These are phyloP conservation scores for Hemileccinum impolitum DNA, from an alignment of 768 basidiomycete genomes.

Conservation along the genomic window DNA sequence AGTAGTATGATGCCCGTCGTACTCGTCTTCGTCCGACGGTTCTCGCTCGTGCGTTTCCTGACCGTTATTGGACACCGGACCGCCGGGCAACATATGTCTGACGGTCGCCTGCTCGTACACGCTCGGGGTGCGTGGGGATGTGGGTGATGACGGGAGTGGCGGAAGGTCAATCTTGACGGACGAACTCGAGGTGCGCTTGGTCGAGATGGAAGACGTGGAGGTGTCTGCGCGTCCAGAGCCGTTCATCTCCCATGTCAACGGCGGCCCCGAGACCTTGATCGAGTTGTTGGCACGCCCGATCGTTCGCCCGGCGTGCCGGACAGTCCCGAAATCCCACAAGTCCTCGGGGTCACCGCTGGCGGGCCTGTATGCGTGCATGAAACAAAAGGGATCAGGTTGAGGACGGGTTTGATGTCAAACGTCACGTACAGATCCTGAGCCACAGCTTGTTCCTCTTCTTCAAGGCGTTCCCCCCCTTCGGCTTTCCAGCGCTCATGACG, in stretches of 20 bases:
- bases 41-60: conserved; percentile 39
- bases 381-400: not conserved
- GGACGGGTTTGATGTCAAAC: not conserved
- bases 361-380: conserved; percentile 36
- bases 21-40: conserved; percentile 64
- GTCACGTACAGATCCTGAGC: conserved; percentile 60
- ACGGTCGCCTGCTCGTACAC: conserved; percentile 65
- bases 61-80: conserved; percentile 17
- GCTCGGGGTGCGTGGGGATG: conserved; percentile 34
- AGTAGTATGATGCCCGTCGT: conserved; percentile 54
- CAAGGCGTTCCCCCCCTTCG: conserved; percentile 75
- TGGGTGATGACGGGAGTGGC: conserved; percentile 45
- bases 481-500: conserved; percentile 91
- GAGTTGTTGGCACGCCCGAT: conserved; percentile 62
- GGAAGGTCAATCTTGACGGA: conserved; percentile 62
- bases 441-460: conserved; percentile 65
- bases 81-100: conserved; percentile 46
- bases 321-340: conserved; percentile 97
- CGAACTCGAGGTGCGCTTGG: conserved; percentile 35
- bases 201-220: conserved; percentile 36
- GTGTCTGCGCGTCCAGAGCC: conserved; percentile 41
- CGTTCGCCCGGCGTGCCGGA: conserved; percentile 71
- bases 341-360: conserved; percentile 67
- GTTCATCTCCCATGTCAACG: conserved; percentile 80
- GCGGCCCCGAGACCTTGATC: conserved; percentile 59